These are phyloP conservation scores for Allomyces javanicus DNA, from an alignment of 192 early-diverging fungal genomes.

Conservation along the genomic window DNA sequence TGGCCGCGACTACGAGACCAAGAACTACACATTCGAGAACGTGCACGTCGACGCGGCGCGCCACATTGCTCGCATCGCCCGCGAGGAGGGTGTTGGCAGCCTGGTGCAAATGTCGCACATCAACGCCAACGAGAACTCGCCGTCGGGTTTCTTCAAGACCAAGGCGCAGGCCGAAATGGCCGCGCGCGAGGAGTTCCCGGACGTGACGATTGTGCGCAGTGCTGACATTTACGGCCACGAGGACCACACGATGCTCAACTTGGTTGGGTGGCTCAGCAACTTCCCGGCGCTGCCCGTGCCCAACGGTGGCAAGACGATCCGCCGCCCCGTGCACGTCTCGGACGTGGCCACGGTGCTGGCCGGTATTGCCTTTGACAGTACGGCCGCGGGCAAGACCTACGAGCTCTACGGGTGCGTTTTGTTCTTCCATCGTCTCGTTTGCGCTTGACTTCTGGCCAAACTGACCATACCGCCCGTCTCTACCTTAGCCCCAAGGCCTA, in stretches of 20 bases:
- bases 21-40: slow-evolving; percentile 77
- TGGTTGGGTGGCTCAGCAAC: slow-evolving; percentile 42
- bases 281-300: slow-evolving; percentile 36
- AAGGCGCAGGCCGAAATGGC: slow-evolving; percentile 86
- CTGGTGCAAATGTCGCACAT: slow-evolving; percentile 80
- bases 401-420: slow-evolving; percentile 61
- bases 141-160: slow-evolving; percentile 55
- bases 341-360: slow-evolving; percentile 78
- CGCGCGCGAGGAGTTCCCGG: slow-evolving; percentile 74
- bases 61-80: slow-evolving; percentile 53
- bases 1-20: slow-evolving; percentile 76
- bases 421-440: not conserved
- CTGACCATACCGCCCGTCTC: not conserved
- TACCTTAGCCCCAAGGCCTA: slow-evolving; percentile 43
- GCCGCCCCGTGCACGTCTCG: slow-evolving; percentile 51
- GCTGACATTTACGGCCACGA: slow-evolving; percentile 75
- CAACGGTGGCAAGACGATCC: slow-evolving; percentile 43
- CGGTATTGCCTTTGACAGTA: slow-evolving; percentile 45
- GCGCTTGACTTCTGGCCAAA: not conserved
- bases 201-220: slow-evolving; percentile 83
- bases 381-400: slow-evolving; percentile 60
- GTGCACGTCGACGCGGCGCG: slow-evolving; percentile 71
- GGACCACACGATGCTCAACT: slow-evolving; percentile 70
- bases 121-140: slow-evolving; percentile 52
- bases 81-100: slow-evolving; percentile 59